A percentile compares a stretch with the other conserved stretches of the same genome.
phyloP scores from a whole-genome alignment of 2,329 filamentous ascomycete species.

The Westerdykella aurantiaca region DNA sequence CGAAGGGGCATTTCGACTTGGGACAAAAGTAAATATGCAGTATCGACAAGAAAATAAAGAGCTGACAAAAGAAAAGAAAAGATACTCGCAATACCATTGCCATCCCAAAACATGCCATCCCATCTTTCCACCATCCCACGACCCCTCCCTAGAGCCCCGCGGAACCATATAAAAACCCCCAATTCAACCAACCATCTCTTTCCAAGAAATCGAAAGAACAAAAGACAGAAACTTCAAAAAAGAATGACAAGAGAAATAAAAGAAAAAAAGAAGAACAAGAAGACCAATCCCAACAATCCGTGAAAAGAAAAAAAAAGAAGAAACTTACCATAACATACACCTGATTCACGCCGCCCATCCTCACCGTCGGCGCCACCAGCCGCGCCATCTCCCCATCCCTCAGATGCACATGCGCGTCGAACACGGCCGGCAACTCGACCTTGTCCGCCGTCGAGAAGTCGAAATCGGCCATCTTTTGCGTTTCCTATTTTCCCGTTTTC shows the following conservation, averaged over 20 bases:
- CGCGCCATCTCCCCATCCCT: constrained; percentile 49
- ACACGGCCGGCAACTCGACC: constrained; percentile 44
- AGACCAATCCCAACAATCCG: background rate
- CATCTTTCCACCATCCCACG: too few species aligned
- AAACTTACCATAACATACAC: constrained; percentile 49
- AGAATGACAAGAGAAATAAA: background rate
- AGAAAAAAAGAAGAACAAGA: background rate
- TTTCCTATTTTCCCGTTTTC: background rate
- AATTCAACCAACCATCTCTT: too few species aligned
- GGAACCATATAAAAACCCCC: too few species aligned
- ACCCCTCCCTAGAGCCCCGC: too few species aligned
- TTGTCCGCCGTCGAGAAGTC: constrained; percentile 39
- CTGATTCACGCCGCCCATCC: constrained; percentile 48
- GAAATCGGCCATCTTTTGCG: constrained; percentile 16
- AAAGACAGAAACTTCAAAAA: background rate
- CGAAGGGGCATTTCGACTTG: too few species aligned
- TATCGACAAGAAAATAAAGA: background rate
- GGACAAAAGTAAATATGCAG: too few species aligned
- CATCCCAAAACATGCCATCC: too few species aligned
- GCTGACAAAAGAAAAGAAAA: too few species aligned
- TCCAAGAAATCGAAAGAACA: too few species aligned
- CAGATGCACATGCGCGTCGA: constrained; percentile 49
- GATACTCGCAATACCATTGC: background rate
- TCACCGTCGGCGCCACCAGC: constrained; percentile 47
- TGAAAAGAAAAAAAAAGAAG: background rate